Evolutionary conservation across 1,139 yeast genomes (phyloP), one percentile per base, ranked within the genome.

Genomic region (Debaryomycetaceae sp.): DNA sequence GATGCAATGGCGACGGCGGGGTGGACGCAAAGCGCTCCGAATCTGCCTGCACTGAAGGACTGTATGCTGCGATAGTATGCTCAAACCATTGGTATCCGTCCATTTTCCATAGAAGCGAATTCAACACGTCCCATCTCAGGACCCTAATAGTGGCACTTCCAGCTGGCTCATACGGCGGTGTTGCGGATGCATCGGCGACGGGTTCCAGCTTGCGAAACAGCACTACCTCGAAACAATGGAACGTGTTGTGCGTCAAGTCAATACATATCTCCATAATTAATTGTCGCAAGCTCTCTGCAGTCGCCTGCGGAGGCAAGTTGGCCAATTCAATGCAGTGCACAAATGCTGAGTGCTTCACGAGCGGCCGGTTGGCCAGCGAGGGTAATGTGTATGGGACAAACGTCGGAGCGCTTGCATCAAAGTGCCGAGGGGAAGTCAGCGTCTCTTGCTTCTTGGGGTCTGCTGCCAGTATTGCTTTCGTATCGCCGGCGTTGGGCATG

Each of bases 31-130:
- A n/a, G n/a, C n/a, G n/a, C n/a, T n/a, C n/a, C n/a, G n/a, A n/a
- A n/a, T n/a, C n/a, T n/a, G n/a, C n/a, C n/a, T n/a, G n/a, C n/a
- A n/a, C n/a, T n/a, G n/a, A n/a, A n/a, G n/a, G n/a, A n/a, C n/a
- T 18, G 22, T 32, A 32, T 13, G 41, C 56, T 13, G 48, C 50
- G 27, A 54, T 32, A 4, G 35, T 37, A 23, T 37, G 38, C 4
- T 38, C 41, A 5, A 30, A 26, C 56, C 55, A 54, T 26, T 47
- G 46, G 33, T 43, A 48, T 2, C 59, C 60, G 33, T 54, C 43
- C 27, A 55, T 37, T 2, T 31, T 35, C 6, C 47, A 50, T 15
- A 47, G 31, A 11, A 53, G 31, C 15, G 31, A 34, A 15, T 23
- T 22, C 26, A 42, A 38, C 11, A 42, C 32, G 4, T 35, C 30